Conservation (phyloP, 345 rosid genomes). For the Kandelia obovata region DNA sequence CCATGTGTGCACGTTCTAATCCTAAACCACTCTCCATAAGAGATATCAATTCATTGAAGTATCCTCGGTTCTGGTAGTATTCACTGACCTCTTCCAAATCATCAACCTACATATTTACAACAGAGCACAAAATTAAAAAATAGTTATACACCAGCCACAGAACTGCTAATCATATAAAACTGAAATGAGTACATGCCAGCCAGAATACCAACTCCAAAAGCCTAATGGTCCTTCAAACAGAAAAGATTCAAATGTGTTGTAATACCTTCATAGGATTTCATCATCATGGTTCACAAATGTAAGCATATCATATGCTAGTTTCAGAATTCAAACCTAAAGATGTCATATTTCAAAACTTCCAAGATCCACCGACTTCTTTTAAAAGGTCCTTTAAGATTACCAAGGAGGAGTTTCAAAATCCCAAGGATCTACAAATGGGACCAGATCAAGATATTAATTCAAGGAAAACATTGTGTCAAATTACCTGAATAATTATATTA, state of each 20-base stretch:
- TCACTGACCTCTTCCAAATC: slow-evolving; percentile 97
- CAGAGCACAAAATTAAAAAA: not conserved
- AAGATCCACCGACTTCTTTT: not conserved
- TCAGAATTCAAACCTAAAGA: not conserved
- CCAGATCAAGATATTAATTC: too few relatives aligned
- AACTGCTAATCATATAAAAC: not conserved
- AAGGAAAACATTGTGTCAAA: not conserved
- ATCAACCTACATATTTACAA: slow-evolving; percentile 61
- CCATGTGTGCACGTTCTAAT: slow-evolving; percentile 98
- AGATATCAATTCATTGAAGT: slow-evolving; percentile 92
- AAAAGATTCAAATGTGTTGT: not conserved
- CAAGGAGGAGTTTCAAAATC: too few relatives aligned
- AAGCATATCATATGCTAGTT: not conserved
- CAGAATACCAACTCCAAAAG: not conserved
- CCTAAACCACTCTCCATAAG: slow-evolving; percentile 99
- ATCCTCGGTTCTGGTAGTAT: slow-evolving; percentile 94
- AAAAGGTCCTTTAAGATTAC: too few relatives aligned
- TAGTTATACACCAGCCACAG: not conserved
- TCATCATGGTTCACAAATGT: not conserved
- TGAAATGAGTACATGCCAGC: not conserved
- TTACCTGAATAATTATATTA: slow-evolving; percentile 87
- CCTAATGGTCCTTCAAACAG: not conserved
- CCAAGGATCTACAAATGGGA: too few relatives aligned
- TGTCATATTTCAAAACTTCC: not conserved
- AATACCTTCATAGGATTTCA: not conserved